A percentile compares a stretch with the other conserved stretches of the same genome.
Conservation (phyloP, 1,139 yeast genomes). For the Yamadazyma triangularis region DNA sequence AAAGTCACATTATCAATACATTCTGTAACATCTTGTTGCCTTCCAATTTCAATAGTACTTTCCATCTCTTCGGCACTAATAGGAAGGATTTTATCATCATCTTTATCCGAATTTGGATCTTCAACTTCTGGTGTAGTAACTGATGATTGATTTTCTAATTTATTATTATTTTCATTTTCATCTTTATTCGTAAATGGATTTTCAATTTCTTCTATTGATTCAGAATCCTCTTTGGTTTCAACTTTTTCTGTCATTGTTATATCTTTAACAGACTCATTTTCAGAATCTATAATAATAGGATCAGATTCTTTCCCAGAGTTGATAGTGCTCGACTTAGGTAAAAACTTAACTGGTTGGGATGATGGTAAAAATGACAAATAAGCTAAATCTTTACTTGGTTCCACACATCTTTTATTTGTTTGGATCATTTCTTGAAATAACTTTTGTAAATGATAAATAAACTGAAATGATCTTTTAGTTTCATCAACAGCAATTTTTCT, state of each 20-base stretch:
- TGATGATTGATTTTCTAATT: background rate
- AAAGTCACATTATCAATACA: conserved; percentile 93
- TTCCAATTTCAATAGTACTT: conserved; percentile 72
- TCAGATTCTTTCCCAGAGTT: conserved; percentile 4
- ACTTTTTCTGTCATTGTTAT: too few relatives aligned
- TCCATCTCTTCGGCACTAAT: conserved; percentile 64
- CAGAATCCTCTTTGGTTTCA: conserved; percentile 1
- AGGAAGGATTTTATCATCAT: conserved; percentile 20
- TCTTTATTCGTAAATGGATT: background rate
- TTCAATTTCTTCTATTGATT: conserved; percentile 3
- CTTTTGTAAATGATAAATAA: conserved; percentile 64
- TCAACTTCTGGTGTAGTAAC: conserved; percentile 2
- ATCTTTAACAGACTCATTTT: conserved; percentile 4
- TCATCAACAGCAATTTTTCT: conserved; percentile 70
- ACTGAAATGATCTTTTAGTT: conserved; percentile 75
- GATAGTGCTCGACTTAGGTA: too few relatives aligned
- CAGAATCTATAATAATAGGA: conserved; percentile 11
- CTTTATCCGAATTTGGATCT: background rate
- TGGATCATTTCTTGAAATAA: conserved; percentile 68
- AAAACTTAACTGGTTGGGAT: conserved; percentile 59
- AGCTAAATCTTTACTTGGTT: conserved; percentile 82
- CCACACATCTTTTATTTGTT: conserved; percentile 59
- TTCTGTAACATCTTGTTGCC: conserved; percentile 97
- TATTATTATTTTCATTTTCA: background rate
- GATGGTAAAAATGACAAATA: conserved; percentile 82